Conservation (phyloP, 129 eudicot genomes). For the Deinandra increscens region DNA sequence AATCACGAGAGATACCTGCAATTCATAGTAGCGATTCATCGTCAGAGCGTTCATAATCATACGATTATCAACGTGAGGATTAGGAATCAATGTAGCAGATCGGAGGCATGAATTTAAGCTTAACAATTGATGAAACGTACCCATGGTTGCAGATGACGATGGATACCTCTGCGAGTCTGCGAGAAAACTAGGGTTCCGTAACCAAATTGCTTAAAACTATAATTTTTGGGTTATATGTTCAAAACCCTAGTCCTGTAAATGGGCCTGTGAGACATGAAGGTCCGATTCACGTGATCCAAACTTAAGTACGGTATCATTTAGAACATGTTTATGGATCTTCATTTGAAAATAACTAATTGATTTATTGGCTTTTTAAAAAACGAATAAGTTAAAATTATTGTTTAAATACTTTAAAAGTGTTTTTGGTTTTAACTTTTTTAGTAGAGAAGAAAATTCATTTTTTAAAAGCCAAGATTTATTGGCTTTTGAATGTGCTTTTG, state of each 20-base stretch:
- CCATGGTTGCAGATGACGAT: slow-evolving; percentile 28
- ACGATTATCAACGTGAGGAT: neutral
- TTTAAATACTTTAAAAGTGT: too few relatives aligned
- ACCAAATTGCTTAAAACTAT: neutral
- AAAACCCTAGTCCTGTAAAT: slow-evolving; percentile 21
- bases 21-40: neutral
- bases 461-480: too few relatives aligned
- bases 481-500: too few relatives aligned
- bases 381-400: too few relatives aligned
- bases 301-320: too few relatives aligned
- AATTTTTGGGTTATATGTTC: neutral
- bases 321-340: too few relatives aligned
- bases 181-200: slow-evolving; percentile 23
- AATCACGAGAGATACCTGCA: slow-evolving; percentile 63
- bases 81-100: neutral
- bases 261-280: neutral
- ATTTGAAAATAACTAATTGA: too few relatives aligned
- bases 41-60: neutral
- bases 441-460: too few relatives aligned
- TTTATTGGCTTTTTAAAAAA: too few relatives aligned
- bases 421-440: too few relatives aligned
- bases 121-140: slow-evolving; percentile 1
- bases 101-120: neutral
- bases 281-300: slow-evolving; percentile 7
- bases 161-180: slow-evolving; percentile 16